Conservation (phyloP, 1,139 yeast species). For the Petasospora fabianii region DNA sequence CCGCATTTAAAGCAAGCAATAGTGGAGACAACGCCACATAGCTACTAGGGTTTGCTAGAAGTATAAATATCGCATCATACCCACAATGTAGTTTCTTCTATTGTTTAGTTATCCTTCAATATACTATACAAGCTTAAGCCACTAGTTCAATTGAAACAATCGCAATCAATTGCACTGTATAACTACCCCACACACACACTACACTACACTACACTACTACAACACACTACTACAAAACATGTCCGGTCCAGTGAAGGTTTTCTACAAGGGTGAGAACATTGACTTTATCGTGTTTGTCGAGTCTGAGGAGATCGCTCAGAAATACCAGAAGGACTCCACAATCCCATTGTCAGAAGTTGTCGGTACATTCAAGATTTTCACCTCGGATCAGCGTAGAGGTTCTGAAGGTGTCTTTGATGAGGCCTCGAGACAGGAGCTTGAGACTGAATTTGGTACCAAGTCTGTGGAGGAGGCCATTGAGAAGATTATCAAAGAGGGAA, state of each 20-base stretch:
- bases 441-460: slow-evolving; percentile 61
- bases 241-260: slow-evolving; percentile 38
- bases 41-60: neutral
- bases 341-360: slow-evolving; percentile 64
- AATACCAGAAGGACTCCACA: slow-evolving; percentile 48
- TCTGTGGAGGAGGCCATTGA: slow-evolving; percentile 40
- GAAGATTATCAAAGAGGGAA: slow-evolving; percentile 52
- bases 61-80: neutral
- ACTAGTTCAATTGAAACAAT: neutral
- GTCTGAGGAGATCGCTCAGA: slow-evolving; percentile 44
- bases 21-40: neutral
- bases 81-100: neutral
- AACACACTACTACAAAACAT: neutral
- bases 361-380: slow-evolving; percentile 54
- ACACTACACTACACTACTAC: no score
- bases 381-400: slow-evolving; percentile 58
- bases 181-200: neutral
- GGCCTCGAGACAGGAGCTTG: slow-evolving; percentile 65
- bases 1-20: neutral
- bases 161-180: no score
- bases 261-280: slow-evolving; percentile 59
- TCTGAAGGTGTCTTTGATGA: slow-evolving; percentile 67
- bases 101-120: neutral
- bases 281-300: slow-evolving; percentile 69
- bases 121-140: neutral